Evolutionary conservation across 1,284 basidiomycete species (phyloP).

Genomic region (Cryptococcus floricola): DNA sequence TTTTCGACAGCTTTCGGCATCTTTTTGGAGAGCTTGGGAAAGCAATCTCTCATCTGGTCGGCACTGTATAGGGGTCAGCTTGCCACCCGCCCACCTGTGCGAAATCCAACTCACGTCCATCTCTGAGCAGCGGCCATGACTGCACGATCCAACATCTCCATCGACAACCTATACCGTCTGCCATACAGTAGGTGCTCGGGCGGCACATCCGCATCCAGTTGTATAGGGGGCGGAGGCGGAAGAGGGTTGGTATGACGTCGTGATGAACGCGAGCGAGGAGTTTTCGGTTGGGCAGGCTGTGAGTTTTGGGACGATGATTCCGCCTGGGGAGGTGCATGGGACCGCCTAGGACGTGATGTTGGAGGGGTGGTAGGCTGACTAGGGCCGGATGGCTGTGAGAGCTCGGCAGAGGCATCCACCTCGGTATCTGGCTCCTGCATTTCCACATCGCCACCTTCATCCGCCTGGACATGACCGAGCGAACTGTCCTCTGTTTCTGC

Average conservation of each 20-base stretch:
- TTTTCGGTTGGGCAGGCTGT: constrained; percentile 13
- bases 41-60: constrained; percentile 36
- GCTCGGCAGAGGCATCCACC: neutral
- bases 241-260: constrained; percentile 12
- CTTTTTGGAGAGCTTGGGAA: constrained; percentile 30
- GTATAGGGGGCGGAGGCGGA: constrained; percentile 9
- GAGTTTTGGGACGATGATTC: neutral
- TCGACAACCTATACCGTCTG: constrained; percentile 35
- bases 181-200: constrained; percentile 28
- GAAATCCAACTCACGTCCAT: constrained; percentile 38
- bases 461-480: constrained; percentile 1
- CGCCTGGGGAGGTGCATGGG: constrained; percentile 1
- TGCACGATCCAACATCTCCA: constrained; percentile 40
- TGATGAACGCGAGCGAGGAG: constrained; percentile 7
- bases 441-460: neutral
- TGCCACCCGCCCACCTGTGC: neutral
- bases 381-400: neutral
- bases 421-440: neutral
- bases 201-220: constrained; percentile 8
- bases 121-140: constrained; percentile 39
- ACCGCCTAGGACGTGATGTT: neutral
- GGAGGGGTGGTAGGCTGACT: neutral
- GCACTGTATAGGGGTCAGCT: constrained; percentile 15
- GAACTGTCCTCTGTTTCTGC: neutral
- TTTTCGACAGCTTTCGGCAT: constrained; percentile 28